Conservation (phyloP, 1,284 basidiomycete genomes). For the Marasmius tenuissimus region DNA sequence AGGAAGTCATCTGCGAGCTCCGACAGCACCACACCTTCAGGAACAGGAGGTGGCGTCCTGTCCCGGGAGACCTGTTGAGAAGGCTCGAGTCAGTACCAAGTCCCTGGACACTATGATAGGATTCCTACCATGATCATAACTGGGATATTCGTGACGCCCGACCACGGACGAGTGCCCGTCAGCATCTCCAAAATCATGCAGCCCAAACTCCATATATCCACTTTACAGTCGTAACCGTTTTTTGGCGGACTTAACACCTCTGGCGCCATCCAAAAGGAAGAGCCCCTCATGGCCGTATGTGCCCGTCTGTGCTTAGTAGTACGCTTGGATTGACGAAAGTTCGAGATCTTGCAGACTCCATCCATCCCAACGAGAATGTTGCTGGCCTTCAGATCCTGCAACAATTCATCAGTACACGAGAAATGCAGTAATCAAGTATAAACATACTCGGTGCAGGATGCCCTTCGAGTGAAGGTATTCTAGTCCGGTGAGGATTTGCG, state of each 20-base stretch:
- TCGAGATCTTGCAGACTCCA: slow-evolving; percentile 78
- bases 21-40: slow-evolving; percentile 46
- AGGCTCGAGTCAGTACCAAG: neutral
- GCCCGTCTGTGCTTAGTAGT: slow-evolving; percentile 53
- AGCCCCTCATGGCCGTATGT: slow-evolving; percentile 62
- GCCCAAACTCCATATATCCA: slow-evolving; percentile 80
- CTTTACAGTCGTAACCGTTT: slow-evolving; percentile 65
- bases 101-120: slow-evolving; percentile 8
- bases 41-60: neutral
- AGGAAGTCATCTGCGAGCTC: slow-evolving; percentile 79
- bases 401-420: neutral
- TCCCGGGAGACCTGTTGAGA: neutral
- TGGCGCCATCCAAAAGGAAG: slow-evolving; percentile 82
- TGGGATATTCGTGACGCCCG: slow-evolving; percentile 30
- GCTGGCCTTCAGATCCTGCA: slow-evolving; percentile 72
- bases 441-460: slow-evolving; percentile 73
- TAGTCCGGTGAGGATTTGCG: slow-evolving; percentile 80
- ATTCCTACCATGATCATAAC: slow-evolving; percentile 38
- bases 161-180: slow-evolving; percentile 71
- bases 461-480: slow-evolving; percentile 79
- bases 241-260: slow-evolving; percentile 47
- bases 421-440: neutral
- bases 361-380: slow-evolving; percentile 74
- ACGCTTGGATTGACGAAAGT: slow-evolving; percentile 63
- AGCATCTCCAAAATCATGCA: slow-evolving; percentile 85